Evolutionary conservation across 352 stramenopile species (phyloP), one percentile per base, ranked within the genome.

Genomic region (Plasmopara muralis): DNA sequence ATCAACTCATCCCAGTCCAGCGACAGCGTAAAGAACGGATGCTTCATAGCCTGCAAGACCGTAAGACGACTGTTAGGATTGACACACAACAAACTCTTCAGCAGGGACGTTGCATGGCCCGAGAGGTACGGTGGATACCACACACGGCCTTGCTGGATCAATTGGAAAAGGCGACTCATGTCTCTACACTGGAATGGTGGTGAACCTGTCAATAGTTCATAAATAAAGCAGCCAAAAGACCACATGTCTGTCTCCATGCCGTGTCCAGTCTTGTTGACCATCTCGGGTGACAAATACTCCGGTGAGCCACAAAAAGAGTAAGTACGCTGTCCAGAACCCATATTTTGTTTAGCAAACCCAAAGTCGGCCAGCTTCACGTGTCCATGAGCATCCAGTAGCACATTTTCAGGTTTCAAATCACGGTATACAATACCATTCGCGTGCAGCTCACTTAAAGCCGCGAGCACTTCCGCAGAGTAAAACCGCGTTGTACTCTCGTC

Each of bases 161-260:
- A 55, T 46, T 69, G 59, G 50, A 89, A 93, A 30, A 93, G 72
- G 9, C 68, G 65, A 20, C 43, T 43, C 57, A 89, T 68, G 59
- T 85, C 77, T 47, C 69, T 61, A 57, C 71, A 71, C 57, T 87
- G 75, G 57, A 93, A 93, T 29, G 82, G 82, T 20, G 82, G 82
- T 5, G 67, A 58, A 35, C 82, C 82, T 9, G 80, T 87, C 10
- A 89, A 62, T 16, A 93, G 64, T 53, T 93, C 82, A 57, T 85
- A 93, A 49, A 74, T 72, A 53, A 93, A 89, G 75, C 82, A 93
- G 55, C 82, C 82, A 47, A 89, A 90, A 6, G 82, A 90, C 82
- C 82, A 93, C 72, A 93, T 85, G 64, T 93, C 82, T 5, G 82
- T 93, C 53, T 85, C 71, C 28, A 89, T 67, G 35, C 75, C 72